Conservation (phyloP, 1,284 basidiomycete species). For the Sanguinoderma infundibulare region DNA sequence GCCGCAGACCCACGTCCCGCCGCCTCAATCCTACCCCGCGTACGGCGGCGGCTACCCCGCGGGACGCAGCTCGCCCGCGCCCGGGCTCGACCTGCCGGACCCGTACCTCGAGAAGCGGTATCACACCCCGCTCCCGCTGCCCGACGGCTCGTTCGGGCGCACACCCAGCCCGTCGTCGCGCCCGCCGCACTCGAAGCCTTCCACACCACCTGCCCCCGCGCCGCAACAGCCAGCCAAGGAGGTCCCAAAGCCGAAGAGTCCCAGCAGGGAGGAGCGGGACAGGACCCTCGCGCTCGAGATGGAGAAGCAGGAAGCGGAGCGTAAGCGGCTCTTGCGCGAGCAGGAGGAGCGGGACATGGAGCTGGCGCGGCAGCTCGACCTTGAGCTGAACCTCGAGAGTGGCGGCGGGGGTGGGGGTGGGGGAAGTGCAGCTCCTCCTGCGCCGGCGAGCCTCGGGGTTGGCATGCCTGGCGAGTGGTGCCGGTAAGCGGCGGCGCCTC, state of each 20-base stretch:
- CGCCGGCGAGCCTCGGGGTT: too few relatives aligned
- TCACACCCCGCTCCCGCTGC: conserved; percentile 54
- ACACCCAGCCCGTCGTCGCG: conserved; percentile 22
- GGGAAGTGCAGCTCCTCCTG: not conserved
- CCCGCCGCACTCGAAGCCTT: conserved; percentile 6
- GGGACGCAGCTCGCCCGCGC: not conserved
- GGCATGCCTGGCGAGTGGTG: conserved; percentile 16
- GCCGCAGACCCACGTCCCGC: not conserved
- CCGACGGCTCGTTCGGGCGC: conserved; percentile 24
- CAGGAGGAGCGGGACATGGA: conserved; percentile 40
- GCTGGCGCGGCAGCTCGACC: conserved; percentile 39
- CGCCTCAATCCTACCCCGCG: not conserved
- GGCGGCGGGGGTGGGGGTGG: conserved; percentile 3
- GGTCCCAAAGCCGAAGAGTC: conserved; percentile 3
- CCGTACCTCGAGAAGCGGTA: conserved; percentile 47
- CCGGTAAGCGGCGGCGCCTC: too few relatives aligned
- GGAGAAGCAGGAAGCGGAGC: conserved; percentile 44
- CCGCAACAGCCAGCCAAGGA: too few relatives aligned
- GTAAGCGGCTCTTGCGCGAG: conserved; percentile 35
- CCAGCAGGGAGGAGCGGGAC: conserved; percentile 30
- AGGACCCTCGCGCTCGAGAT: conserved; percentile 28
- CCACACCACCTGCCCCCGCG: too few relatives aligned
- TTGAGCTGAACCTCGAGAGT: conserved; percentile 37
- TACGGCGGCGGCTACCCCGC: not conserved
- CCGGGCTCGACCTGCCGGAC: conserved; percentile 39